phyloP scores from a whole-genome alignment of 257 asterid genomes.

The Solanum etuberosum region DNA sequence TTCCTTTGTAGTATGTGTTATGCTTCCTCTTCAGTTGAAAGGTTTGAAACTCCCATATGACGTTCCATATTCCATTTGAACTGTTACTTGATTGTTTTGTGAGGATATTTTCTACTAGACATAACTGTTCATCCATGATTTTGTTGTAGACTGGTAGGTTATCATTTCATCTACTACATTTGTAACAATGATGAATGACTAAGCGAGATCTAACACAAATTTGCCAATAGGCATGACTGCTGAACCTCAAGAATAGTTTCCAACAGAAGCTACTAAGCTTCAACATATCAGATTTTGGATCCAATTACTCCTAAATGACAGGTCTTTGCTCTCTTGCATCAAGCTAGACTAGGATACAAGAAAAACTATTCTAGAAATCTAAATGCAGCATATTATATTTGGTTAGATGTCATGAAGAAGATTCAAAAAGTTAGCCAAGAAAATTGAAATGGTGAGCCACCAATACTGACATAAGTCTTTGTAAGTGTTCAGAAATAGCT shows the following conservation, averaged over 20 bases:
- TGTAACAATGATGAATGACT: not conserved
- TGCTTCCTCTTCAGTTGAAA: not conserved
- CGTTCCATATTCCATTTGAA: not conserved
- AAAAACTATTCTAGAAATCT: not conserved
- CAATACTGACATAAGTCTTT: conserved; percentile 7
- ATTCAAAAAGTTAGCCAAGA: not conserved
- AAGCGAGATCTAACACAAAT: not conserved
- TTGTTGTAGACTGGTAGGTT: not conserved
- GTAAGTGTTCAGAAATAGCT: not conserved
- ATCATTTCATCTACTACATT: not conserved
- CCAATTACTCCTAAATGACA: not conserved
- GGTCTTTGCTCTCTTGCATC: not conserved
- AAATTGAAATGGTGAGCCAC: conserved; percentile 30
- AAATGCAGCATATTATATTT: not conserved
- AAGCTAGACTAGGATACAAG: not conserved
- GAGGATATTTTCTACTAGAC: not conserved
- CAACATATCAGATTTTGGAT: not conserved
- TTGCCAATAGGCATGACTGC: not conserved
- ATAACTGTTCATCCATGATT: not conserved
- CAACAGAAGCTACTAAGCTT: not conserved
- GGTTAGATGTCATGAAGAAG: not conserved
- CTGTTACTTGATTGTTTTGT: not conserved
- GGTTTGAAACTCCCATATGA: not conserved
- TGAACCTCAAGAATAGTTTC: not conserved
- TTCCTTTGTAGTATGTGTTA: not conserved